These are phyloP conservation scores for Marasmius sp. DNA, from an alignment of 1,284 basidiomycete species.

Conservation along the genomic window DNA sequence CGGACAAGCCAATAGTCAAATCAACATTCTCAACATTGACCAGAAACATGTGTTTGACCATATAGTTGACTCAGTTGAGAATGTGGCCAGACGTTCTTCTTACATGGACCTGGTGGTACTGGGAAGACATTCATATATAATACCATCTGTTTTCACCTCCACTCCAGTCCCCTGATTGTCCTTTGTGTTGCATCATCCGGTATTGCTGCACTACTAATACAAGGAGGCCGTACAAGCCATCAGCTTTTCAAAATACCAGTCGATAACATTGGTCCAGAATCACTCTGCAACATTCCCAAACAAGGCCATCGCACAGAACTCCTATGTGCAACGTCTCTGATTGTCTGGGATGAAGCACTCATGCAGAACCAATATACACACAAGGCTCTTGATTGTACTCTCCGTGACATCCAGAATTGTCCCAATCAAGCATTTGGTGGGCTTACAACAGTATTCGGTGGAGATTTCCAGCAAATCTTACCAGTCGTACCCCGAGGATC, in stretches of 20 bases:
- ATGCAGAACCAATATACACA: constrained; percentile 32
- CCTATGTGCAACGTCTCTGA: constrained; percentile 22
- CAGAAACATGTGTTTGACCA: constrained; percentile 33
- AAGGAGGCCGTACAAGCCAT: constrained; percentile 6
- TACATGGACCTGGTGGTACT: constrained; percentile 45
- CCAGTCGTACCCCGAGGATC: constrained; percentile 31
- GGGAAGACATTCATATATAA: constrained; percentile 52
- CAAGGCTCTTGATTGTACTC: constrained; percentile 32
- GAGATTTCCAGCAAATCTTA: constrained; percentile 37
- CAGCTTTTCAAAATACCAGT: constrained; percentile 2
- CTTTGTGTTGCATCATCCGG: constrained; percentile 17
- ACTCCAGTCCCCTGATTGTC: constrained; percentile 24
- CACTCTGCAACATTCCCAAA: constrained; percentile 32
- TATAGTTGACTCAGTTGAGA: constrained; percentile 27
- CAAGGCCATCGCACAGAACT: constrained; percentile 25
- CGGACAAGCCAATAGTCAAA: constrained; percentile 23
- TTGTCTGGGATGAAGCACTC: constrained; percentile 41
- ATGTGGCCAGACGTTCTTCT: constrained; percentile 40
- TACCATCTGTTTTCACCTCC: constrained; percentile 32
- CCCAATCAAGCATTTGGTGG: constrained; percentile 36
- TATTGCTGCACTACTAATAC: constrained; percentile 19
- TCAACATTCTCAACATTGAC: constrained; percentile 35
- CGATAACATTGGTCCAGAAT: constrained; percentile 25
- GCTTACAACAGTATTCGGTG: constrained; percentile 36
- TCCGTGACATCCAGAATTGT: constrained; percentile 28